phyloP scores from a whole-genome alignment of 306 rosid genomes.

The Cucurbita argyrosperma region DNA sequence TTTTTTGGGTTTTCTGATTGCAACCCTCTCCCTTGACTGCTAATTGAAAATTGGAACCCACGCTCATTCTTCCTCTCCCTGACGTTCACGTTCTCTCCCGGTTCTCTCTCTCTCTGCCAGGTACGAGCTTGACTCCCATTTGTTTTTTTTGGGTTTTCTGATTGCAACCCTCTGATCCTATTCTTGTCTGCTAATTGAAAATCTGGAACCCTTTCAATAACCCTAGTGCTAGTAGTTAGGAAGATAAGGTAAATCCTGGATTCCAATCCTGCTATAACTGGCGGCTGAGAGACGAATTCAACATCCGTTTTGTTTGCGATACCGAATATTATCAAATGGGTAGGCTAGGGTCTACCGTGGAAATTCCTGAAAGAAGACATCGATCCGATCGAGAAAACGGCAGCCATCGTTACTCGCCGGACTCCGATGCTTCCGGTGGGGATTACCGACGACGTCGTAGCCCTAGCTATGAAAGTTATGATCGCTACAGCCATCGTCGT shows the following conservation, averaged over 20 bases:
- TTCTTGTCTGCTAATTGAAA: neutral
- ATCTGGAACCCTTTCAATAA: neutral
- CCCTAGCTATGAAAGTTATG: slow-evolving; percentile 61
- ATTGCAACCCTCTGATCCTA: neutral
- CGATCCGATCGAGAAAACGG: neutral
- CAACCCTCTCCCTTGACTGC: no score
- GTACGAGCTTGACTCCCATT: neutral
- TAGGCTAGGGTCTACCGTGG: neutral
- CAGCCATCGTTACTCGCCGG: neutral
- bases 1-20: no score
- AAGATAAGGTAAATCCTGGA: neutral
- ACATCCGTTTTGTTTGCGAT: neutral
- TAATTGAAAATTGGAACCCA: no score
- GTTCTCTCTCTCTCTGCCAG: neutral
- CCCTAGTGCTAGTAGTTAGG: neutral
- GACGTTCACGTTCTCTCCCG: neutral
- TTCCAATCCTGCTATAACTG: neutral
- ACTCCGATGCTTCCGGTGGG: neutral
- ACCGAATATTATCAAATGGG: neutral
- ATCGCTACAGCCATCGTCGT: slow-evolving; percentile 14
- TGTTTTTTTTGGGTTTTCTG: neutral
- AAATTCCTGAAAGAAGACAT: neutral
- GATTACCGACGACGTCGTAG: slow-evolving; percentile 33
- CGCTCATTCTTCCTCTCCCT: neutral
- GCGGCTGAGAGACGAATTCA: neutral